Evolutionary conservation across 345 rosid genomes (phyloP).

Genomic region (Tarenaya hassleriana): DNA sequence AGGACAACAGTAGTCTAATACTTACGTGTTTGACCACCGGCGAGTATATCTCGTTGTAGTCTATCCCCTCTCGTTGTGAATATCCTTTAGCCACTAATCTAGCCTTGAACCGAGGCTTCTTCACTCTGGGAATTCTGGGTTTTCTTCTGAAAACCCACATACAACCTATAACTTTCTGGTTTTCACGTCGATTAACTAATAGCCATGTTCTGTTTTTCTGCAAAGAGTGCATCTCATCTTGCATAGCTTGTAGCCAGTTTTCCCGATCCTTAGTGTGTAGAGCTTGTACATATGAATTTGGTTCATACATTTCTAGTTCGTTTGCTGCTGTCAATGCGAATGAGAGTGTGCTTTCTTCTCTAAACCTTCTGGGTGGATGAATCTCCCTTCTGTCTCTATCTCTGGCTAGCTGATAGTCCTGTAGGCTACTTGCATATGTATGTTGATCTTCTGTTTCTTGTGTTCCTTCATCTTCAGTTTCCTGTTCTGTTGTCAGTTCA

Average conservation of each 20-base stretch:
- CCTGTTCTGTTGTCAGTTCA: too few species aligned
- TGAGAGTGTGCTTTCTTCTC: too few species aligned
- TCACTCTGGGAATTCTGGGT: not conserved
- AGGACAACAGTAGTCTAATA: not conserved
- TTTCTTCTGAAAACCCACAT: not conserved
- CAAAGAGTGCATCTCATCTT: not conserved
- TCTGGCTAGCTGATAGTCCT: not conserved
- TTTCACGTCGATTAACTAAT: too few species aligned
- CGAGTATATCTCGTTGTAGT: too few species aligned
- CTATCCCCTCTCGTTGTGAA: not conserved
- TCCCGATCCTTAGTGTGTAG: not conserved
- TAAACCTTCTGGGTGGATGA: rapidly evolving
- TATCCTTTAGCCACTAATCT: not conserved
- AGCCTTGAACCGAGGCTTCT: not conserved
- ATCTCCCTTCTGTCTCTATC: not conserved
- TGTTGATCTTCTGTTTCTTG: too few species aligned
- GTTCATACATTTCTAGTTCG: not conserved
- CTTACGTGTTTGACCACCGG: not conserved
- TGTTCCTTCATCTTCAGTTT: too few species aligned
- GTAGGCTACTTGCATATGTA: too few species aligned
- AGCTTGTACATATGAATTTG: too few species aligned
- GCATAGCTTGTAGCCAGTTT: not conserved
- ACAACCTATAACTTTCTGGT: not conserved
- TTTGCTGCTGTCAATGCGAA: too few species aligned
- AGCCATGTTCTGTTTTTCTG: not conserved